Conservation (phyloP, 169 alveolate species). For the Cryptosporidium xiaoi region DNA sequence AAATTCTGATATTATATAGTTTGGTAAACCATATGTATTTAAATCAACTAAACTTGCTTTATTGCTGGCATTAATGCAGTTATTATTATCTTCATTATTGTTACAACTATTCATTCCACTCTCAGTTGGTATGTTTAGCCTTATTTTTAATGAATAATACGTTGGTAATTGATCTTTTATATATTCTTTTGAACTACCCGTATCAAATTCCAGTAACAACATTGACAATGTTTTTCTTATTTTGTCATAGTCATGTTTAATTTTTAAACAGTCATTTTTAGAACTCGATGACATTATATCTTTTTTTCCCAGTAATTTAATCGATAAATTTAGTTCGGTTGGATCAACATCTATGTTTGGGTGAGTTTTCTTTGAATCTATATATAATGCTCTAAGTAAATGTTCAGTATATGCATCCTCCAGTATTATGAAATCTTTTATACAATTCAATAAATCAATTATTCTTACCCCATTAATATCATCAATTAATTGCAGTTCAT, state of each 20-base stretch:
- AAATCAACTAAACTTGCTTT: neutral
- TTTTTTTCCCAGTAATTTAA: slow-evolving; percentile 10
- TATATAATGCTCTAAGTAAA: slow-evolving; percentile 15
- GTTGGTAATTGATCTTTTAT: slow-evolving; percentile 51
- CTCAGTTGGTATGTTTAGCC: neutral
- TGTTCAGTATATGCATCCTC: slow-evolving; percentile 43
- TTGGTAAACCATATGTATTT: slow-evolving; percentile 37
- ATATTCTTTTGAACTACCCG: slow-evolving; percentile 11
- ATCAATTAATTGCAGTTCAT: neutral
- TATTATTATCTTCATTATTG: no score
- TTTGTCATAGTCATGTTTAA: neutral
- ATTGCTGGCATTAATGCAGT: no score
- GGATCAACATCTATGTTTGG: slow-evolving; percentile 74
- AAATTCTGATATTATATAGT: slow-evolving; percentile 28
- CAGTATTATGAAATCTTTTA: slow-evolving; percentile 36
- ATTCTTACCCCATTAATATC: slow-evolving; percentile 15
- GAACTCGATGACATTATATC: no score
- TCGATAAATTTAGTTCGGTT: slow-evolving; percentile 55
- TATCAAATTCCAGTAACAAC: slow-evolving; percentile 45
- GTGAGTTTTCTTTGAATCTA: slow-evolving; percentile 35
- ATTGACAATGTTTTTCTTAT: slow-evolving; percentile 28
- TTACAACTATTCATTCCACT: no score
- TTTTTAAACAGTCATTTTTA: neutral
- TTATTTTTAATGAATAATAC: slow-evolving; percentile 38
- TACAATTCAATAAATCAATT: slow-evolving; percentile 12